phyloP scores from a whole-genome alignment of 2,329 filamentous ascomycete genomes.

The Diaporthe capsici region DNA sequence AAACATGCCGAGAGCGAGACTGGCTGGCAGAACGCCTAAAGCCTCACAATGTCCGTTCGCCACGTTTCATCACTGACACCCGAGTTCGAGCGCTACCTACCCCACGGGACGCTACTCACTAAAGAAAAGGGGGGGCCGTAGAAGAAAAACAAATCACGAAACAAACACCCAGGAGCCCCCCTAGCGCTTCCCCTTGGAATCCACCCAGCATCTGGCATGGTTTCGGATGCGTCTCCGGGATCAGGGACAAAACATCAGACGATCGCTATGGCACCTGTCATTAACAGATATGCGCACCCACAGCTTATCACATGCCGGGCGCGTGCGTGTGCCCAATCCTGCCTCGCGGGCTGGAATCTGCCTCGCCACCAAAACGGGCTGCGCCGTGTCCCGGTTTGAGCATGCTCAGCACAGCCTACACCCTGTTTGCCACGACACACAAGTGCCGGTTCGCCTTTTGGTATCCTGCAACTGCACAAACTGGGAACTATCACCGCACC shows the following conservation, averaged over 20 bases:
- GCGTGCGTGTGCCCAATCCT: not conserved
- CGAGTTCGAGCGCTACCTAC: not conserved
- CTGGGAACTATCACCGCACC: not conserved
- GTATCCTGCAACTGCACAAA: not conserved
- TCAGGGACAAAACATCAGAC: not conserved
- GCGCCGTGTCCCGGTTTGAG: conserved; percentile 28
- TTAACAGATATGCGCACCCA: not conserved
- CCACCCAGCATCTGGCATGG: conserved; percentile 15
- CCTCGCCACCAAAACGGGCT: conserved; percentile 22
- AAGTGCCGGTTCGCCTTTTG: not conserved
- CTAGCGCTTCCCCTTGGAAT: conserved; percentile 8
- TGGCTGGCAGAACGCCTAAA: not conserved
- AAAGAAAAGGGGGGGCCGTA: not conserved
- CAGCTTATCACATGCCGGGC: conserved; percentile 5
- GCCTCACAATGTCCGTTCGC: conserved; percentile 6
- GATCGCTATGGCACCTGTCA: conserved; percentile 29
- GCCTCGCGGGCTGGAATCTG: not conserved
- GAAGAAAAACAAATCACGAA: conserved; percentile 27
- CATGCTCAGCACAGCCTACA: not conserved
- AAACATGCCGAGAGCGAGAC: not conserved
- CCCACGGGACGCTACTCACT: not conserved
- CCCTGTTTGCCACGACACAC: not conserved
- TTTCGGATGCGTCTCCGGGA: conserved; percentile 32
- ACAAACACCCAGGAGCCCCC: conserved; percentile 9
- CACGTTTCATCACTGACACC: conserved; percentile 22